Evolutionary conservation across 2,329 filamentous ascomycete species (phyloP).

Genomic region (Exophiala spinifera): DNA sequence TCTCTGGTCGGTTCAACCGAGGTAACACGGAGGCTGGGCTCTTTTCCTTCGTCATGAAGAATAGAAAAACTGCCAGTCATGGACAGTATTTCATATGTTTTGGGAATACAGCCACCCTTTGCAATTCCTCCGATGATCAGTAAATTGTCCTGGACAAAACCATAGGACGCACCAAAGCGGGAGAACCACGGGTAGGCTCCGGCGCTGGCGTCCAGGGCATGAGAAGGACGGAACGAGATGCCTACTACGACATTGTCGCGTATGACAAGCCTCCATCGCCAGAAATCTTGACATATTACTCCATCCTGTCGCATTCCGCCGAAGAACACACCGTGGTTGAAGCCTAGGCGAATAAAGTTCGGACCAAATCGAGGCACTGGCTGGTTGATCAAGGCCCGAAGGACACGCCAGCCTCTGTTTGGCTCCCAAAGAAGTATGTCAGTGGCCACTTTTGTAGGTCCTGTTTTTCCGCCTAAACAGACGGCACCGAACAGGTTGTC

Average conservation of each 20-base stretch:
- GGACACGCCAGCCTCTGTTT: conserved; percentile 49
- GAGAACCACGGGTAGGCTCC: conserved; percentile 34
- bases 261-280: conserved; percentile 60
- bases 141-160: conserved; percentile 45
- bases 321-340: conserved; percentile 59
- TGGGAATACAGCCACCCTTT: conserved; percentile 35
- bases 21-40: conserved; percentile 28
- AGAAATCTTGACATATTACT: conserved; percentile 60
- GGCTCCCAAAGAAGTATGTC: conserved; percentile 56
- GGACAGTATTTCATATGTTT: conserved; percentile 53
- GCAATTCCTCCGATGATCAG: conserved; percentile 54
- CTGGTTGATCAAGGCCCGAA: conserved; percentile 35
- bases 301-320: conserved; percentile 70
- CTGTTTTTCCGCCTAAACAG: conserved; percentile 61
- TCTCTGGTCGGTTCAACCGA: conserved; percentile 29
- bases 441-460: conserved; percentile 46
- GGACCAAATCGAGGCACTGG: conserved; percentile 57
- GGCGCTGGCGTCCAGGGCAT: conserved; percentile 26
- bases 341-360: conserved; percentile 41
- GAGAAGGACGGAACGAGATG: conserved; percentile 24
- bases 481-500: conserved; percentile 47
- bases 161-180: conserved; percentile 53
- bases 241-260: conserved; percentile 36
- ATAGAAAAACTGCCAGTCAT: conserved; percentile 31
- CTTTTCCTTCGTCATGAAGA: conserved; percentile 23